Evolutionary conservation across 163 green algal genomes (phyloP).

Genomic region (Coccomyxa subellipsoidea): DNA sequence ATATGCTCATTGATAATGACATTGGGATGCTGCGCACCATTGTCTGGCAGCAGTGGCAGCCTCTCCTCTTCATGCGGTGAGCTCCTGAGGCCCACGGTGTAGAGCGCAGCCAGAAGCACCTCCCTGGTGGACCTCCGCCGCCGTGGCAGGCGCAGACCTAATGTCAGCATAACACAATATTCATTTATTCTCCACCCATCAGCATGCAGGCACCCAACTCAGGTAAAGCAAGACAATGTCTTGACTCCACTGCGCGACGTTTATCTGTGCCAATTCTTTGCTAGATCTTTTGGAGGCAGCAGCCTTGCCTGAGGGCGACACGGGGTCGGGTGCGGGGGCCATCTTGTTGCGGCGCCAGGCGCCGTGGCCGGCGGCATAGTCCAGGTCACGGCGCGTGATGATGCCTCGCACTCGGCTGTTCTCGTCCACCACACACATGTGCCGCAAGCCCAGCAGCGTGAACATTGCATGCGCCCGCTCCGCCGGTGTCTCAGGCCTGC

Average conservation of each 20-base stretch:
- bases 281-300: too few species aligned
- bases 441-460: conserved; percentile 74
- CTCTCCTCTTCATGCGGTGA: not conserved
- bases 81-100: not conserved
- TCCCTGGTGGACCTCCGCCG: not conserved
- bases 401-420: conserved; percentile 77
- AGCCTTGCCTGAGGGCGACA: not conserved
- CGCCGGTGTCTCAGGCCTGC: conserved; percentile 42
- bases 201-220: too few species aligned
- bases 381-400: conserved; percentile 92
- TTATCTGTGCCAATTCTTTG: too few species aligned
- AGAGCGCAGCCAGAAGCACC: not conserved
- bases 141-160: not conserved
- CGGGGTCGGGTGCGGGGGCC: not conserved
- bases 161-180: not conserved
- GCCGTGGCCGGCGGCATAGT: conserved; percentile 53
- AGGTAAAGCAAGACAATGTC: too few species aligned
- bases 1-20: too few species aligned
- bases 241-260: too few species aligned
- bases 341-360: conserved; percentile 21
- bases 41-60: not conserved
- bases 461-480: conserved; percentile 64
- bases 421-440: conserved; percentile 80
- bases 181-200: too few species aligned
- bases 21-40: not conserved